Percentiles rank a stretch among this genome's conserved stretches.
Conservation (phyloP, 2,329 filamentous ascomycete species). For the Penicillium palitans region DNA sequence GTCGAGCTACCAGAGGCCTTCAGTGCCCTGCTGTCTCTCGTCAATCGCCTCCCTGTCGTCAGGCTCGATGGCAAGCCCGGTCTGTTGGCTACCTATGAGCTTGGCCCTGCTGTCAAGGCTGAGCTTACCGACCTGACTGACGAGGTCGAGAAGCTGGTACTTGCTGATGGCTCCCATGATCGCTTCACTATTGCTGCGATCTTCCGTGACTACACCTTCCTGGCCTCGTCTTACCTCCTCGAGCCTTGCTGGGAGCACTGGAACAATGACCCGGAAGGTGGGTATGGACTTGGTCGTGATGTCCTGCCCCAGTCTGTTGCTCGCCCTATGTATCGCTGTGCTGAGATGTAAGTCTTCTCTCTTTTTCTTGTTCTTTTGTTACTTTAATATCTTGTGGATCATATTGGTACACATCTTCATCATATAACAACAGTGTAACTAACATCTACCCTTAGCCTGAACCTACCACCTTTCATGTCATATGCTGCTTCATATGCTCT, state of each 20-base stretch:
- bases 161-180: conserved; percentile 58
- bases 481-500: conserved; percentile 66
- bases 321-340: conserved; percentile 79
- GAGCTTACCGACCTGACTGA: conserved; percentile 75
- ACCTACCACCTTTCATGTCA: conserved; percentile 92
- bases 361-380: not conserved
- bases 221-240: conserved; percentile 84
- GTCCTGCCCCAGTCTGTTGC: conserved; percentile 72
- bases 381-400: not conserved
- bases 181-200: conserved; percentile 79
- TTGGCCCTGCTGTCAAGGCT: conserved; percentile 73
- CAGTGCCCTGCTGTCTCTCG: conserved; percentile 67
- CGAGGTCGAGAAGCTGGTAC: conserved; percentile 66
- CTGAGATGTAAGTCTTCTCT: conserved; percentile 70
- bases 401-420: not conserved
- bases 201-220: conserved; percentile 89
- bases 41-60: conserved; percentile 76
- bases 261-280: conserved; percentile 57
- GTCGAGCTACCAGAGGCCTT: conserved; percentile 70
- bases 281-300: conserved; percentile 76
- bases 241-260: conserved; percentile 85
- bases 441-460: conserved; percentile 48
- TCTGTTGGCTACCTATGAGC: conserved; percentile 69
- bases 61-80: conserved; percentile 72
- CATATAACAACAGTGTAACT: conserved; percentile 16